Evolutionary conservation across 2,329 filamentous ascomycete genomes (phyloP).

Genomic region (Ophiostoma sp.): DNA sequence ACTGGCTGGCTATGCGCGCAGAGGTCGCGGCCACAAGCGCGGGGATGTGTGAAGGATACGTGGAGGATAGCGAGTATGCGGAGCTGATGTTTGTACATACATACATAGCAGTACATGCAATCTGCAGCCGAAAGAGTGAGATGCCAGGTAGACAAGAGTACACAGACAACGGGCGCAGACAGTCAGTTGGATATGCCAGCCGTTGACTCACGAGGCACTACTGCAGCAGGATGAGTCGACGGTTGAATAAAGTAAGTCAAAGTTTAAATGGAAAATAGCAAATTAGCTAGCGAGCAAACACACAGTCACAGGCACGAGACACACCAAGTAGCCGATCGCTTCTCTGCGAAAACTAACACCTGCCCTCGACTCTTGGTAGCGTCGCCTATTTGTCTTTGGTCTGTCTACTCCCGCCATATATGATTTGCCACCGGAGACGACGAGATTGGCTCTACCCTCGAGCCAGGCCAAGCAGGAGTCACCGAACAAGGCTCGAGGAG

Average conservation of each 20-base stretch:
- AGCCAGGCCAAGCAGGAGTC: not conserved
- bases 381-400: not conserved
- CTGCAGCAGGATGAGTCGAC: not conserved
- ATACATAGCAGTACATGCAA: not conserved
- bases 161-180: too few species aligned
- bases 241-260: not conserved
- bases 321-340: not conserved
- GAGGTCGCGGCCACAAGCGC: conserved; percentile 9
- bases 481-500: conserved; percentile 7
- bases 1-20: conserved; percentile 10
- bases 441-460: not conserved
- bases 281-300: not conserved
- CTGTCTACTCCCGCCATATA: not conserved
- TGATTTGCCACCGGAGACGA: not conserved
- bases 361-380: not conserved
- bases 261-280: not conserved
- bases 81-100: not conserved
- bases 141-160: not conserved
- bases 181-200: not conserved
- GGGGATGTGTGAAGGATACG: not conserved
- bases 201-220: not conserved
- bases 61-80: not conserved
- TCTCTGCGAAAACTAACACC: not conserved
- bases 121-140: not conserved
- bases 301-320: not conserved